phyloP scores from a whole-genome alignment of 2,329 filamentous ascomycete species.

The Rutstroemia sp. region DNA sequence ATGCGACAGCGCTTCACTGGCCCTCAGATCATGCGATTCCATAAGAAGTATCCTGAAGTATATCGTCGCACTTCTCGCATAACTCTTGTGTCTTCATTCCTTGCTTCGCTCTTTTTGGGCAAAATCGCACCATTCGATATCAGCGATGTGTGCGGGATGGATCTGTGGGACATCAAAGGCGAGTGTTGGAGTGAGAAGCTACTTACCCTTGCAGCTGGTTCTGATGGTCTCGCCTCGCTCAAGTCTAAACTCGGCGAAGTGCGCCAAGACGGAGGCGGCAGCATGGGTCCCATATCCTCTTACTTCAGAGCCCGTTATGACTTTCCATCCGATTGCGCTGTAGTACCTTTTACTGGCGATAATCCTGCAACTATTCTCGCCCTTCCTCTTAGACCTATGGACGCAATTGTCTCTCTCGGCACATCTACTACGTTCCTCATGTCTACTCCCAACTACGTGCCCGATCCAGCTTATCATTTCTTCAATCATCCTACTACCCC shows the following conservation, averaged over 20 bases:
- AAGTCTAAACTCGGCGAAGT: conserved; percentile 75
- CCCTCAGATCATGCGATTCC: conserved; percentile 89
- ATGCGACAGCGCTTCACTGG: conserved; percentile 75
- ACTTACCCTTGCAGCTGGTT: conserved; percentile 61
- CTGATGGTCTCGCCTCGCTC: conserved; percentile 54
- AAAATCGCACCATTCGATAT: conserved; percentile 84
- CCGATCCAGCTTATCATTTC: conserved; percentile 89
- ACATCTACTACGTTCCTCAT: conserved; percentile 97
- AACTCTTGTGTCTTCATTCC: conserved; percentile 89
- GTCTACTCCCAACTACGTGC: conserved; percentile 86
- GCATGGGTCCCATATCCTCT: conserved; percentile 64
- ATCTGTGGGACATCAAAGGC: conserved; percentile 81
- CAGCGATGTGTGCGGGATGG: conserved; percentile 92
- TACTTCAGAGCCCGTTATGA: conserved; percentile 79
- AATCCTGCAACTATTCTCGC: conserved; percentile 94
- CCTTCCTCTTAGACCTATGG: conserved; percentile 75
- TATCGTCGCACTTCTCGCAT: conserved; percentile 79
- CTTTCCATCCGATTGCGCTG: conserved; percentile 65
- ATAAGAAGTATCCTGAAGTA: conserved; percentile 69
- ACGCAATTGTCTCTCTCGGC: conserved; percentile 90
- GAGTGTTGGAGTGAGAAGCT: conserved; percentile 69
- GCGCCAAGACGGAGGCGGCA: conserved; percentile 69
- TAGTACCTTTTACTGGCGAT: conserved; percentile 88
- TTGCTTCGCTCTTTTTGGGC: conserved; percentile 85
- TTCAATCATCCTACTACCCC: conserved; percentile 93